These are phyloP conservation scores for Pichia nanzhaoensis DNA, from an alignment of 805 yeast species.

Conservation along the genomic window DNA sequence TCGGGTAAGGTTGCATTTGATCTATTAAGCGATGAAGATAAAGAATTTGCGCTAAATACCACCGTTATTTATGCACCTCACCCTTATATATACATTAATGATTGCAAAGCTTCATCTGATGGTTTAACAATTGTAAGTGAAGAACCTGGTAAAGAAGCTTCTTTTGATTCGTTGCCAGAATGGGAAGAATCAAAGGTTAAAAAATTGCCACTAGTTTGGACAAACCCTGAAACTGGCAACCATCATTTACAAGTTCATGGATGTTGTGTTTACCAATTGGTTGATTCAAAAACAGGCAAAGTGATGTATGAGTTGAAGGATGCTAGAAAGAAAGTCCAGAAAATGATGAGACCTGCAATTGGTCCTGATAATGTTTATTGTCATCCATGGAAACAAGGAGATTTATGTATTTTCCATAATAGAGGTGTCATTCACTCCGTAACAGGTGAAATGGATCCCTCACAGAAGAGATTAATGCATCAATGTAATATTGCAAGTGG, in stretches of 20 bases:
- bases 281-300: constrained; percentile 49
- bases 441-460: constrained; percentile 77
- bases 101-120: constrained; percentile 76
- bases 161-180: constrained; percentile 63
- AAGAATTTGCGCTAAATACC: constrained; percentile 68
- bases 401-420: constrained; percentile 78
- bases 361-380: constrained; percentile 67
- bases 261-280: constrained; percentile 68
- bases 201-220: constrained; percentile 83
- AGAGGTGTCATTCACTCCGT: constrained; percentile 91
- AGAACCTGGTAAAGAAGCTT: constrained; percentile 50
- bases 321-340: constrained; percentile 68
- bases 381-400: constrained; percentile 80
- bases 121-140: constrained; percentile 84
- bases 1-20: constrained; percentile 79
- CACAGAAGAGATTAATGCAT: constrained; percentile 82
- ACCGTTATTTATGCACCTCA: constrained; percentile 87
- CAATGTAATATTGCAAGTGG: constrained; percentile 91
- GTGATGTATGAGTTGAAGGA: constrained; percentile 55
- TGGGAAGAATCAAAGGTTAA: constrained; percentile 81
- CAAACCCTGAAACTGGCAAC: constrained; percentile 77
- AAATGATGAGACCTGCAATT: constrained; percentile 81
- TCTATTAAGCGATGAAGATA: constrained; percentile 57
- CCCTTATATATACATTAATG: constrained; percentile 79
- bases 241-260: constrained; percentile 87